Evolutionary conservation across 2,329 filamentous ascomycete genomes (phyloP), one percentile per base, ranked within the genome.

Genomic region (Xylaria sp.): DNA sequence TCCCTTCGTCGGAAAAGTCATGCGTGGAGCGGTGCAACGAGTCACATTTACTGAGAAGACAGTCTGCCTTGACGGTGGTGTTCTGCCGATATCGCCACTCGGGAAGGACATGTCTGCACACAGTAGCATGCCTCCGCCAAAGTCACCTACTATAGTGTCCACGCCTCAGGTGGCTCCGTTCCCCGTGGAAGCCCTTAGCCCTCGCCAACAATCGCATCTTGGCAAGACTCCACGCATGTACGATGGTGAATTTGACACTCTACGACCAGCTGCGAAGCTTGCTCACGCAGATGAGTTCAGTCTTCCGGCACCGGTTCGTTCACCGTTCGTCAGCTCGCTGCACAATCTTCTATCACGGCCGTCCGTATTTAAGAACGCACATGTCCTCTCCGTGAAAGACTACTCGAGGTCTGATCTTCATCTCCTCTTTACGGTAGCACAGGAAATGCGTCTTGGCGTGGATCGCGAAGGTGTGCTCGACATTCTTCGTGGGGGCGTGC

Each of bases 401-500:
- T 97, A 98, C 84, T 91, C 86, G 58, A 91, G 94, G 56, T 87
- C 92, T 20, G 95, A 99, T 77, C 87, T 99, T 59, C 96, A 98
- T 81, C 84, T 97, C 70, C 89, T 99, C 58, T 98, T 99, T 86
- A 97, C 95, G 8, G 92, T 99, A 59, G 96, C 96, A 1, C 94
- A 97, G 81, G 96, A 99, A 84, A 98, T 99, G 94, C 92, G 95
- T 37, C 88, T 97, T 20, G 94, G 94, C 63, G 96, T 98, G 37
- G 93, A 98, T 83, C 91, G 94, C 59, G 92, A 97, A 76, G 96
- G 96, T 69, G 92, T 96, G 37, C 86, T 99, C 60, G 91, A 96
- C 77, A 87, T 97, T 66, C 89, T 99, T 70, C 93, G 92, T 76
- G 94, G 94, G 34, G 90, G 92, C 55, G 89, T 99, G 13, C 87